These are phyloP conservation scores for Candida patagonica DNA, from an alignment of 805 yeast genomes.

Conservation along the genomic window DNA sequence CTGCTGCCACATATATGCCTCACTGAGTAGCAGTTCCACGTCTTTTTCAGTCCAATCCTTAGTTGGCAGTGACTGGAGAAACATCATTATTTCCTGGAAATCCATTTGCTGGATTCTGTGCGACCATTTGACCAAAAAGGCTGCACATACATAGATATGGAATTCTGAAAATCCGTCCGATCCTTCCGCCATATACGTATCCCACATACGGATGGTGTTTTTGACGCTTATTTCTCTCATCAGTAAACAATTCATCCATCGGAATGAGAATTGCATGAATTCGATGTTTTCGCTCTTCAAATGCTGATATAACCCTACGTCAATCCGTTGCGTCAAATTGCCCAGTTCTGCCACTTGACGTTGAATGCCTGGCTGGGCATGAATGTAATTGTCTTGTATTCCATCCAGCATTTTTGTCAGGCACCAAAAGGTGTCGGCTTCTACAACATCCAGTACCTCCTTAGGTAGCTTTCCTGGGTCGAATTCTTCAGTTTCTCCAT, in stretches of 20 bases:
- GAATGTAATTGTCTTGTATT: slow-evolving; percentile 93
- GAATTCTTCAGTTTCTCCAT: slow-evolving; percentile 41
- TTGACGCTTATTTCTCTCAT: slow-evolving; percentile 85
- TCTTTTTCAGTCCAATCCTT: slow-evolving; percentile 78
- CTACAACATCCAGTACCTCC: slow-evolving; percentile 58
- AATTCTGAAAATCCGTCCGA: slow-evolving; percentile 75
- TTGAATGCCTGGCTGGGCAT: slow-evolving; percentile 95
- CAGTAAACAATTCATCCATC: slow-evolving; percentile 97
- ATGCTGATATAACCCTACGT: slow-evolving; percentile 61
- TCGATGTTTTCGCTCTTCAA: slow-evolving; percentile 78
- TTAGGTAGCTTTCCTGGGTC: slow-evolving; percentile 55
- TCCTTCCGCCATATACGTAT: slow-evolving; percentile 61
- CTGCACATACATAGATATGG: slow-evolving; percentile 96
- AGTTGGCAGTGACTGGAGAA: slow-evolving; percentile 86
- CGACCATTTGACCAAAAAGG: slow-evolving; percentile 84
- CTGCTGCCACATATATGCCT: slow-evolving; percentile 95
- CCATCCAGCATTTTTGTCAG: slow-evolving; percentile 83
- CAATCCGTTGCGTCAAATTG: slow-evolving; percentile 73
- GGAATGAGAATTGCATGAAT: slow-evolving; percentile 87
- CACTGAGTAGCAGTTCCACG: slow-evolving; percentile 83
- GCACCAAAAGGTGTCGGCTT: slow-evolving; percentile 98
- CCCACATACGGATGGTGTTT: slow-evolving; percentile 93
- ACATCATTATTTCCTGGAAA: slow-evolving; percentile 88
- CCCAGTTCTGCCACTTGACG: slow-evolving; percentile 79
- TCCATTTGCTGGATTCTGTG: slow-evolving; percentile 72